Conservation (phyloP, 2,329 filamentous ascomycete genomes). For the Aureobasidium leucospermi region DNA sequence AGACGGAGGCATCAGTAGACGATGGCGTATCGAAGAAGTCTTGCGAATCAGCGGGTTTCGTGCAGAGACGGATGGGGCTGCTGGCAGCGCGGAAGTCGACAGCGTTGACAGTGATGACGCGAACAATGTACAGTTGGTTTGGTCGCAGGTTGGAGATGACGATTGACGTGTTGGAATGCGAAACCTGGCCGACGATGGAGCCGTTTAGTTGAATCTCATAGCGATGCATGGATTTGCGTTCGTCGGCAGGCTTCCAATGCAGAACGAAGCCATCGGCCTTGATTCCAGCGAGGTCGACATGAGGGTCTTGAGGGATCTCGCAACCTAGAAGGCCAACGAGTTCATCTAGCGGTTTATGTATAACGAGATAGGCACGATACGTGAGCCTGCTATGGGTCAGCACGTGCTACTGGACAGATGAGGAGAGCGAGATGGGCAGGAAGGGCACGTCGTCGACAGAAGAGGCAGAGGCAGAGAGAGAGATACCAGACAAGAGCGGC, state of each 20-base stretch:
- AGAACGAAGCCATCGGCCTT: conserved; percentile 79
- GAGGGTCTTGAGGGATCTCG: conserved; percentile 83
- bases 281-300: conserved; percentile 85
- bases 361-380: conserved; percentile 77
- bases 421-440: neutral
- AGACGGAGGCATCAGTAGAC: conserved; percentile 20
- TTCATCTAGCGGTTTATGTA: conserved; percentile 84
- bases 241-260: conserved; percentile 62
- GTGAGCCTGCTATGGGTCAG: conserved; percentile 51
- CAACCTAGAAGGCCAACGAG: conserved; percentile 86
- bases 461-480: neutral
- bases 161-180: conserved; percentile 74
- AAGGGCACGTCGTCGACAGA: neutral
- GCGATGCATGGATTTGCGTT: conserved; percentile 62
- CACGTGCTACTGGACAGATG: neutral
- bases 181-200: conserved; percentile 70
- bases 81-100: conserved; percentile 92
- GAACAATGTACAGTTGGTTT: conserved; percentile 84
- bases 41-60: conserved; percentile 40
- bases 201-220: conserved; percentile 93
- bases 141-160: conserved; percentile 83
- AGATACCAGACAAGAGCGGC: conserved; percentile 15
- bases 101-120: conserved; percentile 82
- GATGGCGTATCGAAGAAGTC: conserved; percentile 46
- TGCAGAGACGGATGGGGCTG: conserved; percentile 74